Evolutionary conservation across 306 rosid species (phyloP), one percentile per base, ranked within the genome.

Genomic region (Begonia fuchsioides): DNA sequence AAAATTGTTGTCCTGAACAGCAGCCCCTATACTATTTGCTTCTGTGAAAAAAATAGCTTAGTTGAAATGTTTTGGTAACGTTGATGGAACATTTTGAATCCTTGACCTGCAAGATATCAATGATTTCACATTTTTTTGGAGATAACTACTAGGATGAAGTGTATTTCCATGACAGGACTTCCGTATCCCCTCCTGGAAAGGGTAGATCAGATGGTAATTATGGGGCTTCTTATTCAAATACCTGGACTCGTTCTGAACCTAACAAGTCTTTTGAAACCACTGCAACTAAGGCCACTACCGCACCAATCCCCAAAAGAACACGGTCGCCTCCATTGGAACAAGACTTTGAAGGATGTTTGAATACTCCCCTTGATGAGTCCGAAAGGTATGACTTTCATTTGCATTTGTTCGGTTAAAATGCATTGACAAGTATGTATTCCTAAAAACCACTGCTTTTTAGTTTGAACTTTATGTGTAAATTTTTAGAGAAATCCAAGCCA

Each of bases 401-500:
- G 32, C 58, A 44, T 45, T 66, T 10, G 16, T 43, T 63, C 47
- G 17, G 15, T 68, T 63, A 39, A 50, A 20, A 46, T 45, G 32
- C 49, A 44, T 40, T 56, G 49, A 14, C 11, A 11, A 50, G 51
- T 58, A 41, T 20, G 54, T 56, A 50, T 10, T 58, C 58, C 15
- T 19, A 13, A 67, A 39, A 56, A 13, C 46, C 16, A 10, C 46
- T 54, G 54, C 55, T 39, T 39, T 41, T 38, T 15, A 48, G 56
- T 32, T 54, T 32, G 55, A 15, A 11, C 49, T 17, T 41, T 54
- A 49, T 61, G 59, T 68, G 39, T 43, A 26, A 26, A 41, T 53
- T 64, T 63, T 18, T 69, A 90, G 98, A 19, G 95, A 90, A 73
- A 70, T 57, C 64, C 73, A 63, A 73, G 94, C 95, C 54, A 90